Evolutionary conservation across 2,329 filamentous ascomycete genomes (phyloP).

Genomic region (Epicoccum nigrum): DNA sequence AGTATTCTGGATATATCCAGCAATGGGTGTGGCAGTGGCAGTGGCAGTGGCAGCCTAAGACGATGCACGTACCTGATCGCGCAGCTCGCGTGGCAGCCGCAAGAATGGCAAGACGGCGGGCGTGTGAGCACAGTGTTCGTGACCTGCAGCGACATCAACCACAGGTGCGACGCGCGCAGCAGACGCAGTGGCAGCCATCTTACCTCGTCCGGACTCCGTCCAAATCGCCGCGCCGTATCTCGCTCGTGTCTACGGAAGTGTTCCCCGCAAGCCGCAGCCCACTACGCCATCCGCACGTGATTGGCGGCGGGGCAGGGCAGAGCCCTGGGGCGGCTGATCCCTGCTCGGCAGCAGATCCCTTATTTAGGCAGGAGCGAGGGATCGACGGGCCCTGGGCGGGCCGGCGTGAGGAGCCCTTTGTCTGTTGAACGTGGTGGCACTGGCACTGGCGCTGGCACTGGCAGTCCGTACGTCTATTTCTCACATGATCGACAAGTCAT

Average conservation of each 20-base stretch:
- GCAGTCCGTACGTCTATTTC: conserved; percentile 8
- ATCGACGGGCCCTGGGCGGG: conserved; percentile 22
- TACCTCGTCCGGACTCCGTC: conserved; percentile 21
- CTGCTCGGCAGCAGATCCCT: conserved; percentile 15
- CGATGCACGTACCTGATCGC: conserved; percentile 37
- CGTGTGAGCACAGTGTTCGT: conserved; percentile 2
- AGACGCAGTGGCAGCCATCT: conserved; percentile 21
- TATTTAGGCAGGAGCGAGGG: conserved; percentile 21
- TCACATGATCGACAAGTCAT: not conserved
- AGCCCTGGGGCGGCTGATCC: conserved; percentile 4
- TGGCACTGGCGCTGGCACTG: conserved; percentile 12
- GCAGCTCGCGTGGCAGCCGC: conserved; percentile 44
- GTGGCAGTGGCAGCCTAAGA: not conserved
- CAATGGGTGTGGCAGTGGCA: no score
- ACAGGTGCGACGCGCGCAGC: conserved; percentile 10
- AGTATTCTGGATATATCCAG: no score
- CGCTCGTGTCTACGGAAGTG: conserved; percentile 21
- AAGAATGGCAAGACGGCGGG: conserved; percentile 37
- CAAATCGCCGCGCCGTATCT: conserved; percentile 14
- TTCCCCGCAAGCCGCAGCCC: conserved; percentile 3
- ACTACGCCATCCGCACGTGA: conserved; percentile 9
- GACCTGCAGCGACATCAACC: conserved; percentile 12
- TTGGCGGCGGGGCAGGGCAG: not conserved
- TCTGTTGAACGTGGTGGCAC: conserved; percentile 11
- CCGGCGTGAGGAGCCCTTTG: conserved; percentile 18